phyloP scores from a whole-genome alignment of 179 eudicot genomes.

The Amaranthus tricolor region DNA sequence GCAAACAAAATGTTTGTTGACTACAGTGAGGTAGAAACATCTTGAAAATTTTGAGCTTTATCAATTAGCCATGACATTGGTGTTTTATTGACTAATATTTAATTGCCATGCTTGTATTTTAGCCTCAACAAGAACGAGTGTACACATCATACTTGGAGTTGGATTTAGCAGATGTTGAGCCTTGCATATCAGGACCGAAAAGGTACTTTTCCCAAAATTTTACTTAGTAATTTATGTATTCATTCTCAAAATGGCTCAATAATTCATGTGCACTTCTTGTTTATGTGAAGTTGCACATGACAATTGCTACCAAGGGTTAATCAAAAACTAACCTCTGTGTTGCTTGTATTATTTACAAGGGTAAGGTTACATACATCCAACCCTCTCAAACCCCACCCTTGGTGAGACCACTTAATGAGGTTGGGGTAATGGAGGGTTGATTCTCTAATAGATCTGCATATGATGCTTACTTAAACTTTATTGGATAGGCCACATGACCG shows the following conservation, averaged over 20 bases:
- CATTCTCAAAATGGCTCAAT: too few species aligned
- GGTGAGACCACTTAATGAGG: too few species aligned
- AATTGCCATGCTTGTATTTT: conserved; percentile 13
- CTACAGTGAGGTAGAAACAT: conserved; percentile 66
- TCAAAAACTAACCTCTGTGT: too few species aligned
- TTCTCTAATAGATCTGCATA: neutral
- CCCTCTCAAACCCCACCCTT: too few species aligned
- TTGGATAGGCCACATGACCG: conserved; percentile 90
- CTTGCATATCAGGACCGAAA: conserved; percentile 97
- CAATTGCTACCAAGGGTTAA: too few species aligned
- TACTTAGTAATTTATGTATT: neutral
- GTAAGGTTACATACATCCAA: too few species aligned
- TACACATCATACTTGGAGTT: conserved; percentile 85
- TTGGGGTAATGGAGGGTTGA: neutral
- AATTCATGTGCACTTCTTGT: too few species aligned
- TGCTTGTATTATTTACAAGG: too few species aligned
- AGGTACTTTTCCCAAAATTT: conserved; percentile 38
- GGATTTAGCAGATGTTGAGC: conserved; percentile 79
- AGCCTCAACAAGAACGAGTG: conserved; percentile 81
- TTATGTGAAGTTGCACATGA: too few species aligned
- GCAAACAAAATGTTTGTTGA: conserved; percentile 98
- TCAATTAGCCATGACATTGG: neutral
- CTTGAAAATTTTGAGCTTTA: neutral
- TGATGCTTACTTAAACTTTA: neutral
- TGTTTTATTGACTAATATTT: conserved; percentile 15